Evolutionary conservation across 805 yeast genomes (phyloP).

Genomic region (Cyberlindnera maritima): DNA sequence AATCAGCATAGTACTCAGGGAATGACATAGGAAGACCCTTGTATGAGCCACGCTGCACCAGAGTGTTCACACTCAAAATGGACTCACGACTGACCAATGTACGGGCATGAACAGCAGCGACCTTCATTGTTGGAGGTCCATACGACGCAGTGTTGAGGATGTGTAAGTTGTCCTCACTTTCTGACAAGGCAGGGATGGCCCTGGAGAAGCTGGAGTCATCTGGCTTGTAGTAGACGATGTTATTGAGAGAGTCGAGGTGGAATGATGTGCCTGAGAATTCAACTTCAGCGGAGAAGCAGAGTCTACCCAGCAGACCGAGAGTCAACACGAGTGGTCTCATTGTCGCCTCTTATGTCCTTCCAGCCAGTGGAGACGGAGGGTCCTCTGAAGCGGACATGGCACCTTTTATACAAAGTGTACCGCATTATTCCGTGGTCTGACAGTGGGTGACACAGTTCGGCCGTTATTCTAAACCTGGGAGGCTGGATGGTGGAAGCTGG

Average conservation of each 20-base stretch:
- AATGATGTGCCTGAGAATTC: neutral
- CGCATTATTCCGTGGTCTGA: no score
- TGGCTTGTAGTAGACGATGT: neutral
- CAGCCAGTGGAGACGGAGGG: no score
- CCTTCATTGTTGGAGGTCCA: neutral
- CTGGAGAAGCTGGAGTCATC: neutral
- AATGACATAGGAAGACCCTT: neutral
- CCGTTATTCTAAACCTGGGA: no score
- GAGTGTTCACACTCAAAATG: neutral
- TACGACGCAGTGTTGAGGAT: neutral
- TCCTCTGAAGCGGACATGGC: no score
- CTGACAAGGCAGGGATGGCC: neutral
- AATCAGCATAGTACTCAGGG: conserved; percentile 1
- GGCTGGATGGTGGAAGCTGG: no score
- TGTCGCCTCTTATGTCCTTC: no score
- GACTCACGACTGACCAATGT: neutral
- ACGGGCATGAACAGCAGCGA: neutral
- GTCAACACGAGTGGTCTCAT: no score
- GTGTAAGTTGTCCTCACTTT: neutral
- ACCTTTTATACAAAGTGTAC: no score
- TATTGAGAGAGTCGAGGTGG: neutral
- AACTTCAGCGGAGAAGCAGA: neutral
- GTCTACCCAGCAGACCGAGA: neutral
- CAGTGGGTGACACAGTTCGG: no score
- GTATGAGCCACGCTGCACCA: neutral